Evolutionary conservation across 371 early-diverging fungal species (phyloP), one percentile per base, ranked within the genome.

Genomic region (Fennellomyces sp.): DNA sequence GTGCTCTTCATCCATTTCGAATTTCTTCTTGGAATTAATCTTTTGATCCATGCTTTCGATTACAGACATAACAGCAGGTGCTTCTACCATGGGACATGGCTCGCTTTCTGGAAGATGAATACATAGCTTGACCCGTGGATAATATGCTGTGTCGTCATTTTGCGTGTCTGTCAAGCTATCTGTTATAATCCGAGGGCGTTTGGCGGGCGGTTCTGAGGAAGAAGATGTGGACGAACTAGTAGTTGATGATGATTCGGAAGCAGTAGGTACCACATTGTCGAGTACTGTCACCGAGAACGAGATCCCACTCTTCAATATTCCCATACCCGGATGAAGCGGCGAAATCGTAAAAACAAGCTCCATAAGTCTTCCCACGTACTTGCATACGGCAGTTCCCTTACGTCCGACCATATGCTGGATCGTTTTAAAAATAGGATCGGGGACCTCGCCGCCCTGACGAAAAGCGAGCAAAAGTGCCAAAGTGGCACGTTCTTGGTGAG

Each of bases 31-130:
- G 0, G 91, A 86, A n/a, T 73, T 77, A 52, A 95, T 93, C 11
- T 94, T 82, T n/a, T 95, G 85, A 70, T 93, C 88, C 38, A 96
- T 70, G 42, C 84, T 90, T 51, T 81, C 83, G 33, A 94, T 76
- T 52, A 96, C 88, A 0, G 91, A 73, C 66, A 33, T 63, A 58
- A 72, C 70, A 47, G 64, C 68, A 58, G 56, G 47, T 23, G 48
- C 42, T 7, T 55, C 60, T 7, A 60, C 36, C 42, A 47, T 26
- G 3, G 68, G 60, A n/a, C 45, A 47, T n/a, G 52, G 47, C 17
- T 28, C 6, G 12, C 12, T 50, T 4, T 41, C n/a, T 12, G 57
- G 58, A 29, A 65, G 27, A n/a, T 54, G 55, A n/a, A 65, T 65
- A 12, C 36, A 45, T 7, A 65, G 52, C 17, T 42, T 21, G 15